A percentile compares a stretch with the other conserved stretches of the same genome.
Evolutionary conservation across 169 alveolate species (phyloP).

Genomic region (Perkinsus chesapeaki): DNA sequence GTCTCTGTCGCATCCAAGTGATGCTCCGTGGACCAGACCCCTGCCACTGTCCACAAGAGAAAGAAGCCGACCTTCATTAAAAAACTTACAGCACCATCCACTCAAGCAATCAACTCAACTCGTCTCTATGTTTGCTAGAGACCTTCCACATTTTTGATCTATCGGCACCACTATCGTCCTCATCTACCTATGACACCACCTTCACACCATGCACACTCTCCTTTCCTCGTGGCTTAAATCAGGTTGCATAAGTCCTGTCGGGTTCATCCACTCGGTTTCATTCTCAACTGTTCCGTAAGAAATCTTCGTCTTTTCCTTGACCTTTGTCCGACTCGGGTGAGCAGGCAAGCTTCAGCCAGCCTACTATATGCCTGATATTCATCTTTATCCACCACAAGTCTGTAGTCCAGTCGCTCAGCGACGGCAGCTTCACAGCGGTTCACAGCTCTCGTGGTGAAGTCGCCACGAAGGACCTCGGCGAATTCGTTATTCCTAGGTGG

Average conservation of each 20-base stretch:
- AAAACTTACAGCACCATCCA: too few species aligned
- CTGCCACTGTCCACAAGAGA: too few species aligned
- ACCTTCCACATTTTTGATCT: too few species aligned
- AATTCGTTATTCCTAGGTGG: not conserved
- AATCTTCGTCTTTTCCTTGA: not conserved
- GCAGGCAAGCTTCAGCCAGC: not conserved
- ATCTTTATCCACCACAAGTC: not conserved
- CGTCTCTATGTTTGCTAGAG: too few species aligned
- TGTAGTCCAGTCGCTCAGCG: not conserved
- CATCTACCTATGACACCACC: too few species aligned
- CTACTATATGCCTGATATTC: not conserved
- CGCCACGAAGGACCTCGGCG: not conserved
- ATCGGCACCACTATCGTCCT: too few species aligned
- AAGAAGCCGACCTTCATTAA: too few species aligned
- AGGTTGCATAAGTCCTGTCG: not conserved
- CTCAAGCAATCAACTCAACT: too few species aligned
- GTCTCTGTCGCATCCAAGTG: not conserved
- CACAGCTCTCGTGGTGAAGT: not conserved
- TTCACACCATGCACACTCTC: too few species aligned
- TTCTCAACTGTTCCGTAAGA: not conserved
- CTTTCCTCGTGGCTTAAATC: not conserved
- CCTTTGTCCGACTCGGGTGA: not conserved
- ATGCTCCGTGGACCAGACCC: too few species aligned
- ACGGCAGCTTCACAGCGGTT: not conserved
- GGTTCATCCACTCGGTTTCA: not conserved